phyloP scores from a whole-genome alignment of 1,284 basidiomycete genomes.

The Golubevia pallescens region DNA sequence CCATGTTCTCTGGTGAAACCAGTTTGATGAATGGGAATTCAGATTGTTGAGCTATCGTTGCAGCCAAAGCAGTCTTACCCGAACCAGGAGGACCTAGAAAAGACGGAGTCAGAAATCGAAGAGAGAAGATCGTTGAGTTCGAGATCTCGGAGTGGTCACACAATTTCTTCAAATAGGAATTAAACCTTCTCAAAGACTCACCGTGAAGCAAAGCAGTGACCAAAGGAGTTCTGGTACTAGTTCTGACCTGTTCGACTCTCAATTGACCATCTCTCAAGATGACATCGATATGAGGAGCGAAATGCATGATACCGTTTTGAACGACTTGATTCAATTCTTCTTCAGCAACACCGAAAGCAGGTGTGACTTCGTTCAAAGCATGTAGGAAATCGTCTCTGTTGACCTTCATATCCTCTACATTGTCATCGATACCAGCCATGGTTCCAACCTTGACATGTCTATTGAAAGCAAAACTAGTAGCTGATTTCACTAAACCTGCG shows the following conservation, averaged over 20 bases:
- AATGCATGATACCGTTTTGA: slow-evolving; percentile 96
- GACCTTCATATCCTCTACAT: slow-evolving; percentile 90
- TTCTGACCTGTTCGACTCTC: slow-evolving; percentile 92
- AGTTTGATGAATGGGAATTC: slow-evolving; percentile 98
- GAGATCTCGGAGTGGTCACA: too few relatives aligned
- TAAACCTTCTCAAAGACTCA: too few relatives aligned
- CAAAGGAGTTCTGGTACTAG: slow-evolving; percentile 85
- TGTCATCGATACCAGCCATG: slow-evolving; percentile 92
- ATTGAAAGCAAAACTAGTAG: slow-evolving; percentile 96
- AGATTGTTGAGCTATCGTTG: slow-evolving; percentile 90
- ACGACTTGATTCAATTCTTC: slow-evolving; percentile 93
- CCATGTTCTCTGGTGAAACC: slow-evolving; percentile 94
- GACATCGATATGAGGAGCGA: slow-evolving; percentile 75
- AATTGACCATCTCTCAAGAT: slow-evolving; percentile 87
- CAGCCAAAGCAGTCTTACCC: slow-evolving; percentile 94
- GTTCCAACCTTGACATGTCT: slow-evolving; percentile 96
- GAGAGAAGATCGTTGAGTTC: too few relatives aligned
- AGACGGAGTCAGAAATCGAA: too few relatives aligned
- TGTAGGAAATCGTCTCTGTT: slow-evolving; percentile 85
- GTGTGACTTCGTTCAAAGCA: slow-evolving; percentile 92
- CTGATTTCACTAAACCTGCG: slow-evolving; percentile 93
- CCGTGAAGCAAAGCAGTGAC: slow-evolving; percentile 89
- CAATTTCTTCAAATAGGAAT: too few relatives aligned
- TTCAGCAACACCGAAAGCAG: slow-evolving; percentile 96
- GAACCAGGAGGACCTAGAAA: slow-evolving; percentile 77